Conservation (phyloP, 331 rosid genomes). For the Acacia pycnantha region DNA sequence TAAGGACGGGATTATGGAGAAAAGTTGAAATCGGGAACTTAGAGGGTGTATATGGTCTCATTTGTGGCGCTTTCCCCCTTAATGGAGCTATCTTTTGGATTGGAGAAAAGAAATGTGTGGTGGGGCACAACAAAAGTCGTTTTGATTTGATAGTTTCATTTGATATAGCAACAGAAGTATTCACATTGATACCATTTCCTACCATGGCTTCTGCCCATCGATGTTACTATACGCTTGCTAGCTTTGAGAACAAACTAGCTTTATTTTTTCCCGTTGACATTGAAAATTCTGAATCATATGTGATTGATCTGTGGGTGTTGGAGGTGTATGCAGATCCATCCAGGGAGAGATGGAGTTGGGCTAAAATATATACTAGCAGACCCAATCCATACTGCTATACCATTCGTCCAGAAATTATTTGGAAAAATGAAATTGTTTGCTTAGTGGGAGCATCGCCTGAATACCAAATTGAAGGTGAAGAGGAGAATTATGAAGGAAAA, state of each 20-base stretch:
- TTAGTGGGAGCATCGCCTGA: neutral
- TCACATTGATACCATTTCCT: neutral
- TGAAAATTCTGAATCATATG: neutral
- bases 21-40: neutral
- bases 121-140: too few relatives aligned
- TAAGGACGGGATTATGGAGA: neutral
- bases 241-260: neutral
- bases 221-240: neutral
- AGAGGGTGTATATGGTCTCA: neutral
- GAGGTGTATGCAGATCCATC: neutral
- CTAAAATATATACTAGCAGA: too few relatives aligned
- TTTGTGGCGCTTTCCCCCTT: too few relatives aligned
- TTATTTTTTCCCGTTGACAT: neutral
- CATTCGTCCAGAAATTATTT: neutral
- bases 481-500: neutral
- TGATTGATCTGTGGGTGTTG: neutral
- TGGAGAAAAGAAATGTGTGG: neutral
- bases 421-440: neutral
- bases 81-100: neutral
- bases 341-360: neutral
- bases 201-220: too few relatives aligned
- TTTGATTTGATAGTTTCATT: neutral
- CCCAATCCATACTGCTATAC: neutral
- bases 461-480: neutral
- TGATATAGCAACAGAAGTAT: neutral